Conservation (phyloP, 345 rosid species). For the Eucalyptus erythrocorys region DNA sequence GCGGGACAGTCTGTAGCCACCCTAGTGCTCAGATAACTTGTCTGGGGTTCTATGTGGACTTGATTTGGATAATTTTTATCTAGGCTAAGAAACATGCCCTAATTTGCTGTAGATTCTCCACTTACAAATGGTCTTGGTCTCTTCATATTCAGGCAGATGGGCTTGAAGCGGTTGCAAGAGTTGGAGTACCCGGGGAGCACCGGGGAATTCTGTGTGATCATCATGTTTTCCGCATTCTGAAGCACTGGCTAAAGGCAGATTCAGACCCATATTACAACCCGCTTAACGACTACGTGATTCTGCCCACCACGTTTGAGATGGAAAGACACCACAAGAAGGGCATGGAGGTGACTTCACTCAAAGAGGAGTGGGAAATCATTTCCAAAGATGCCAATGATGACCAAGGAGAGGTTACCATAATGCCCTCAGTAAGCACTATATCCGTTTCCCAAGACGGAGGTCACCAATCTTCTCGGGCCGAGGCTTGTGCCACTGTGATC, state of each 20-base stretch:
- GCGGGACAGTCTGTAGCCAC: not conserved
- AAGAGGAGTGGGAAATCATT: slow-evolving; percentile 86
- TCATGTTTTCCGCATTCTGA: slow-evolving; percentile 76
- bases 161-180: slow-evolving; percentile 86
- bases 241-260: slow-evolving; percentile 83
- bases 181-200: slow-evolving; percentile 93
- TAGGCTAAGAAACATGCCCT: not conserved
- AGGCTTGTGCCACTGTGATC: slow-evolving; percentile 52
- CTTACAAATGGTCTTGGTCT: not conserved
- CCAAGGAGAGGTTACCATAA: not conserved
- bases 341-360: slow-evolving; percentile 59
- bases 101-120: not conserved
- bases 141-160: slow-evolving; percentile 64
- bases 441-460: slow-evolving; percentile 30
- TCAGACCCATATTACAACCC: slow-evolving; percentile 90
- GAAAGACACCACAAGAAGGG: slow-evolving; percentile 53
- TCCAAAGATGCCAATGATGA: not conserved
- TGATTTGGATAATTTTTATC: not conserved
- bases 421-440: slow-evolving; percentile 35
- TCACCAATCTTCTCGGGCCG: slow-evolving; percentile 19
- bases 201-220: slow-evolving; percentile 81
- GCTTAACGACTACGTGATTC: slow-evolving; percentile 69
- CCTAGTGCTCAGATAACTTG: not conserved
- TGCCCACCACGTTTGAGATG: slow-evolving; percentile 63
- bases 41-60: not conserved